These are phyloP conservation scores for Eucalyptus melliodora DNA, from an alignment of 345 rosid genomes.

Conservation along the genomic window DNA sequence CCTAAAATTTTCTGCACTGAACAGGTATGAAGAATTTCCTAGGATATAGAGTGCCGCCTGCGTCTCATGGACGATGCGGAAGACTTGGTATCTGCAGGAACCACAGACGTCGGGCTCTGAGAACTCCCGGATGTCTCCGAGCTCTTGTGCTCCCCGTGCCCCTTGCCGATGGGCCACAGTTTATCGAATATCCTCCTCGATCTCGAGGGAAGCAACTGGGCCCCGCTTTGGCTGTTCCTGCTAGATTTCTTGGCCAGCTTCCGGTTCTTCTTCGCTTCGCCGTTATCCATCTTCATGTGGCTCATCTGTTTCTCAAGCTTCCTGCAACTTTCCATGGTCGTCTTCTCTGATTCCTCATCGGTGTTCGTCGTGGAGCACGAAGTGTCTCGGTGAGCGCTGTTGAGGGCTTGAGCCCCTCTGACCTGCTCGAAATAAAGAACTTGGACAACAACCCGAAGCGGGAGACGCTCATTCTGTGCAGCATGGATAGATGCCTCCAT, in stretches of 20 bases:
- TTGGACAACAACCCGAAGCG: constrained; percentile 77
- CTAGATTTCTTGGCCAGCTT: constrained; percentile 33
- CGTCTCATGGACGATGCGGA: constrained; percentile 58
- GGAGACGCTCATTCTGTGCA: constrained; percentile 88
- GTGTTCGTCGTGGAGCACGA: constrained; percentile 24
- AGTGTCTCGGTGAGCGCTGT: constrained; percentile 1
- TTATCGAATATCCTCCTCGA: constrained; percentile 76
- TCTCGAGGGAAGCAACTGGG: constrained; percentile 72
- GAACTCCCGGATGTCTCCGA: constrained; percentile 87
- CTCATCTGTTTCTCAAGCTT: constrained; percentile 22
- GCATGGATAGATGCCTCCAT: constrained; percentile 68
- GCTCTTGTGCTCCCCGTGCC: constrained; percentile 41
- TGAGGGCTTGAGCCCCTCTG: constrained; percentile 32
- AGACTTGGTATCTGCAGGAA: constrained; percentile 41
- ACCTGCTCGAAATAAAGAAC: constrained; percentile 87
- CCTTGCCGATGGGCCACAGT: constrained; percentile 60
- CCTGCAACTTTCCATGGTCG: constrained; percentile 7
- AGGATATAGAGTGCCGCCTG: constrained; percentile 76
- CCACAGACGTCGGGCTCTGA: constrained; percentile 66
- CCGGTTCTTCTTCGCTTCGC: constrained; percentile 2
- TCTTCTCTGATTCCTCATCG: constrained; percentile 32
- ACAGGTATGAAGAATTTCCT: background rate
- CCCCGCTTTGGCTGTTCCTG: constrained; percentile 47
- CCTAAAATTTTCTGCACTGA: background rate
- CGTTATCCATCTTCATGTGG: constrained; percentile 10